Base-by-base conservation (phyloP, 1,139 yeast genomes). In the Pichia norvegensis region DNA sequence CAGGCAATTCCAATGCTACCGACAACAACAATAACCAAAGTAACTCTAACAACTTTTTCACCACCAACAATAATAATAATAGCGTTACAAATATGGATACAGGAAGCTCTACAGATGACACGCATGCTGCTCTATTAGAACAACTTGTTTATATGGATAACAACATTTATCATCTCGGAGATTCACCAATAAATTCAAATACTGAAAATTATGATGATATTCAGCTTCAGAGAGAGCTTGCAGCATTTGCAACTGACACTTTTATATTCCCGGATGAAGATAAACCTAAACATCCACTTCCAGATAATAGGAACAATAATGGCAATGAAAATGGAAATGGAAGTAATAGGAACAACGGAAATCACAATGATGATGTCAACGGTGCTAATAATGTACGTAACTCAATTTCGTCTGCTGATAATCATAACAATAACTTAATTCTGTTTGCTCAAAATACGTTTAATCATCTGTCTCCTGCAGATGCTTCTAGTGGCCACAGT, bases 241-340 rank as follows among this genome's bases (percentile, higher is more conserved):
- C 87, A 17, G 88, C 87, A 1, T 83, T 83, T 70, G 90, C 88
- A 1, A 88, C 83, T 56, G 88, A 82, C 52, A 73, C 83, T 9
- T 83, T 83, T 55, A 74, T 83, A 4, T 83, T 83, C 59, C 87
- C 88, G 0, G 92, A 83, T 59, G 90, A 83, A 59, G 88, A 81
- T 37, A 81, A 82, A 59, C 81, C 81, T 4, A 62, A 48, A 16
- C 48, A 48, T n/a, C 11, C 29, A 35, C 39, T 43, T 1, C 41
- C 49, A 22, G 3, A n/a, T 8, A 19, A 39, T 31, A 40, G 33
- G 25, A 36, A 25, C 20, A 43, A 37, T 19, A 35, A 42, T 23
- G 44, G 38, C 19, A 38, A 36, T 19, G 29, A 25, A 9, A 31
- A 42, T 14, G 31, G 40, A 20, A 40, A 41, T 31, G 38, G 41